Conservation (phyloP, 305 asterid species). For the Fraxinus baroniana region DNA sequence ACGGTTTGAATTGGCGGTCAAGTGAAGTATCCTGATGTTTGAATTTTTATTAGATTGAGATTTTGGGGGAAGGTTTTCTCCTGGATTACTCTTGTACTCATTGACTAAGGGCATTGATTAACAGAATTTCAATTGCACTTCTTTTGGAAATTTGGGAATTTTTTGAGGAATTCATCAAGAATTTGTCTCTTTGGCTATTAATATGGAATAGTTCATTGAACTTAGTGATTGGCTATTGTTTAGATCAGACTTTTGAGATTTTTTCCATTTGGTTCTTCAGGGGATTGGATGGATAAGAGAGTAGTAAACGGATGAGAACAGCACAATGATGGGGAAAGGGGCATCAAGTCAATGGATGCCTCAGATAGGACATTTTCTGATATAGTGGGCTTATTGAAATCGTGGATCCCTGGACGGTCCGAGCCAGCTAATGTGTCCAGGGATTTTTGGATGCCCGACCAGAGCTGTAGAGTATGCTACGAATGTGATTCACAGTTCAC, state of each 20-base stretch:
- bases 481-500: slow-evolving; percentile 92
- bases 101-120: not conserved
- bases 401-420: slow-evolving; percentile 80
- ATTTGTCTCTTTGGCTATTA: slow-evolving; percentile 17
- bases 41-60: not conserved
- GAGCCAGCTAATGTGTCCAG: slow-evolving; percentile 76
- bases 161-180: slow-evolving; percentile 13
- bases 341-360: slow-evolving; percentile 59
- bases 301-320: slow-evolving; percentile 52
- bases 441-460: slow-evolving; percentile 99
- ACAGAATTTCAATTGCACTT: slow-evolving; percentile 4
- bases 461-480: slow-evolving; percentile 95
- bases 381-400: slow-evolving; percentile 57
- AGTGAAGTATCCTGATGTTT: not conserved
- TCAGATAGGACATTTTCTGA: slow-evolving; percentile 55
- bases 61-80: not conserved
- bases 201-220: slow-evolving; percentile 15
- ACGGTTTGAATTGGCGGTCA: not conserved
- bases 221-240: slow-evolving; percentile 9
- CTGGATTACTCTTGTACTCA: slow-evolving; percentile 2
- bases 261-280: slow-evolving; percentile 13
- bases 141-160: slow-evolving; percentile 3
- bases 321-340: slow-evolving; percentile 57
- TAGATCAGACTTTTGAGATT: slow-evolving; percentile 4
- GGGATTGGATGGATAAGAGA: slow-evolving; percentile 37